Evolutionary conservation across 208 protist genomes (phyloP).

Genomic region (Blastocrithidia nonstop): DNA sequence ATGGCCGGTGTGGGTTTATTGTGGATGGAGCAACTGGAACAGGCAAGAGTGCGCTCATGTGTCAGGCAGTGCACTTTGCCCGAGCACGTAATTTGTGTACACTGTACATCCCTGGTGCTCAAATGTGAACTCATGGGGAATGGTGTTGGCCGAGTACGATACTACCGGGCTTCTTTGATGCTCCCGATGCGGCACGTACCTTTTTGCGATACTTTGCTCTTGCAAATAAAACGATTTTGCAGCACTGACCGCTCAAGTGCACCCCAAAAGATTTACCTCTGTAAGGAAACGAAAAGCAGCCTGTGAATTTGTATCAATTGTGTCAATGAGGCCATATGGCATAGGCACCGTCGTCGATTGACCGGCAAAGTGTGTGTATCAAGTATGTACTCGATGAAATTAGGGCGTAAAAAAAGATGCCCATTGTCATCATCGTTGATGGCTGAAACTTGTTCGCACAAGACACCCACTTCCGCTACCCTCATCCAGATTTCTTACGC

Average conservation of each 20-base stretch:
- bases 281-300: slow-evolving; percentile 58
- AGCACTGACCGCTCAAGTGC: slow-evolving; percentile 44
- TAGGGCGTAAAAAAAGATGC: slow-evolving; percentile 57
- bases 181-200: slow-evolving; percentile 61
- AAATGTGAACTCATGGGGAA: slow-evolving; percentile 81
- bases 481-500: slow-evolving; percentile 80
- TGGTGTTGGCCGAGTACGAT: slow-evolving; percentile 86
- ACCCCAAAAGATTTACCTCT: slow-evolving; percentile 72
- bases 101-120: slow-evolving; percentile 76
- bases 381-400: slow-evolving; percentile 87
- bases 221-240: slow-evolving; percentile 37
- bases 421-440: slow-evolving; percentile 80
- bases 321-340: slow-evolving; percentile 72
- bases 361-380: slow-evolving; percentile 76
- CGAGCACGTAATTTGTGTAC: slow-evolving; percentile 53
- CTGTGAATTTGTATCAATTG: slow-evolving; percentile 58
- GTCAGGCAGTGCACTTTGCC: slow-evolving; percentile 78
- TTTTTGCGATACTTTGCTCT: slow-evolving; percentile 70
- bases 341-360: slow-evolving; percentile 69
- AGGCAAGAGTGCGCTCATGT: slow-evolving; percentile 82
- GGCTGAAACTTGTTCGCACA: slow-evolving; percentile 84
- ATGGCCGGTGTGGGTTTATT: slow-evolving; percentile 63
- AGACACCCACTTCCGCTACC: slow-evolving; percentile 85
- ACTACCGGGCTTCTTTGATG: slow-evolving; percentile 85
- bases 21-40: slow-evolving; percentile 71